Evolutionary conservation across 75 land plant genomes (phyloP).

Genomic region (Picea glauca): DNA sequence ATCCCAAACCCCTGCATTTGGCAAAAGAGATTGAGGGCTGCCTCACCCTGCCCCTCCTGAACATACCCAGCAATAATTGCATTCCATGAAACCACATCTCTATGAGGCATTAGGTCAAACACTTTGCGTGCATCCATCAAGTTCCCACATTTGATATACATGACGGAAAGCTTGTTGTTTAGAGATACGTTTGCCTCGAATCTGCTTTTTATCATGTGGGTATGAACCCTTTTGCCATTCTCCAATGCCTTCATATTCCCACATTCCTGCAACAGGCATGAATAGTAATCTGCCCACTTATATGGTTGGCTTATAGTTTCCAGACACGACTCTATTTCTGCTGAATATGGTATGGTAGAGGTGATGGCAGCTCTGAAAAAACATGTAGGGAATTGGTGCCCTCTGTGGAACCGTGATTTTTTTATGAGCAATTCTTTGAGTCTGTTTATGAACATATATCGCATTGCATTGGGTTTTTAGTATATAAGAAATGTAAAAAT

Average conservation of each 20-base stretch:
- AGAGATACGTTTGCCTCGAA: constrained; percentile 17
- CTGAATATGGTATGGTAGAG: not conserved
- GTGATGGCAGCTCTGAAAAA: not conserved
- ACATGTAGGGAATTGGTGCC: not conserved
- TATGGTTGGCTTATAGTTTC: not conserved
- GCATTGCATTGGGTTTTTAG: not conserved
- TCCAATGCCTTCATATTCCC: constrained; percentile 14
- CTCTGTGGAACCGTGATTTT: not conserved
- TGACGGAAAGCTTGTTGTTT: constrained; percentile 45
- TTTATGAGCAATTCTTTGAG: not conserved
- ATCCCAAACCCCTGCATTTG: constrained; percentile 38
- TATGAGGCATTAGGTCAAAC: constrained; percentile 23
- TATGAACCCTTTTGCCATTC: constrained; percentile 39
- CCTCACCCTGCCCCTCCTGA: constrained; percentile 15
- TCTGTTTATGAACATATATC: not conserved
- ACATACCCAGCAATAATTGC: constrained; percentile 41
- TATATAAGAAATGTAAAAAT: not conserved
- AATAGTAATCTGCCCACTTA: not conserved
- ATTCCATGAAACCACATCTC: constrained; percentile 60
- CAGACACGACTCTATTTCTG: not conserved
- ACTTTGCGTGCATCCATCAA: constrained; percentile 31
- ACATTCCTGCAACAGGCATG: constrained; percentile 21
- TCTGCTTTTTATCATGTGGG: constrained; percentile 40
- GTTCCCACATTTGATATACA: constrained; percentile 57
- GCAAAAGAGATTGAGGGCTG: constrained; percentile 23